These are phyloP conservation scores for Cercospora citrullina DNA, from an alignment of 2,329 filamentous ascomycete genomes.

Conservation along the genomic window DNA sequence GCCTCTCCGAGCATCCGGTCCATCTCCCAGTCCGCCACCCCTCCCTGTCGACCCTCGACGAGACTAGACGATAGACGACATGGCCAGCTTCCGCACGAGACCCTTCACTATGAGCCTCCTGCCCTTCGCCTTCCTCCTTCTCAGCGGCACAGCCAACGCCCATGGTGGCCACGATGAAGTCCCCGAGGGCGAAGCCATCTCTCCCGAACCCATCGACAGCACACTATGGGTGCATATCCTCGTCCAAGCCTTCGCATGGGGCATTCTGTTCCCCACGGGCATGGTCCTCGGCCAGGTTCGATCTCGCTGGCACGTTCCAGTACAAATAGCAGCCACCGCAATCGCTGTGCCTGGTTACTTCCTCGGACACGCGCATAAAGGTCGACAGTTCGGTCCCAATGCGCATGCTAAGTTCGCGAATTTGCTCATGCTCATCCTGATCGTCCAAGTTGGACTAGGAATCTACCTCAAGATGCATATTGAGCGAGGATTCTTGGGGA, in stretches of 20 bases:
- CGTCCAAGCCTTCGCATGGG: slow-evolving; percentile 82
- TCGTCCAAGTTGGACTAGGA: slow-evolving; percentile 75
- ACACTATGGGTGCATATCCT: slow-evolving; percentile 94
- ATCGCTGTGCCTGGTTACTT: slow-evolving; percentile 84
- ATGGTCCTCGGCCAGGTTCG: slow-evolving; percentile 94
- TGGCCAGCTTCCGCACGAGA: slow-evolving; percentile 33
- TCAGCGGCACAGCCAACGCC: slow-evolving; percentile 35
- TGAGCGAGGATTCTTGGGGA: slow-evolving; percentile 77
- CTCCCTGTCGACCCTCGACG: slow-evolving; percentile 2
- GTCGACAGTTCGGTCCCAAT: slow-evolving; percentile 80
- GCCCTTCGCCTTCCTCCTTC: slow-evolving; percentile 12
- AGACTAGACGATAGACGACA: slow-evolving; percentile 13
- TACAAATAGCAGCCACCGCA: slow-evolving; percentile 72
- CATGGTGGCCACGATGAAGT: slow-evolving; percentile 61
- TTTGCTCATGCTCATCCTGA: slow-evolving; percentile 75
- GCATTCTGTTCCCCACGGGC: slow-evolving; percentile 86
- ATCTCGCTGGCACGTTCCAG: slow-evolving; percentile 90
- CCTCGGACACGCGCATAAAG: slow-evolving; percentile 86
- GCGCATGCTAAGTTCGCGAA: slow-evolving; percentile 80
- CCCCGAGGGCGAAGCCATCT: slow-evolving; percentile 67
- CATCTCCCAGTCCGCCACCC: neutral
- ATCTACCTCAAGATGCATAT: slow-evolving; percentile 88
- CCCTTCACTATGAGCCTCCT: slow-evolving; percentile 17
- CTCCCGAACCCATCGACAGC: slow-evolving; percentile 75
- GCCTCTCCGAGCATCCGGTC: neutral